Evolutionary conservation across 1,284 basidiomycete species (phyloP), one percentile per base, ranked within the genome.

Genomic region (Xanthoconium separans): DNA sequence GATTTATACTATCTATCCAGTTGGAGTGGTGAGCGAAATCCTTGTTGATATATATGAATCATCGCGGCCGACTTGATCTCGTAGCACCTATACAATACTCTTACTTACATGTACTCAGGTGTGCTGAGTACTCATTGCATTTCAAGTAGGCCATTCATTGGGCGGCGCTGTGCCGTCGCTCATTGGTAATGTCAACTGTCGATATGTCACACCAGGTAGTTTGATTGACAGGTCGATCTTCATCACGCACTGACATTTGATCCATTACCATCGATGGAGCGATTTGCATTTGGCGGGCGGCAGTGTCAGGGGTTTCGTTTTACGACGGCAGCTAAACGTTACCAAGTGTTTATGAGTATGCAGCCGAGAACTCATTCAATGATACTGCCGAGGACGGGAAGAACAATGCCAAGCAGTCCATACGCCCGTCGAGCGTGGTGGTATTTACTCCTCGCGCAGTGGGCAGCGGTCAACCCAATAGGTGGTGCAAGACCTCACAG

Each of bases 141-240:
- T 15, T 18, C n/a, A n/a, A n/a, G 15, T 8, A 37, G 86, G 90
- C 0, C 85, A 86, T 60, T 85, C 84, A 6, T 67, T 95, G n/a
- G n/a, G n/a, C n/a, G n/a, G n/a, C n/a, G n/a, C 87, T 0, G 68
- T 95, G n/a, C 84, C 91, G 0, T 82, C 89, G 1, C 77, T 95
- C 18, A 74, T 95, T 12, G 91, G 18, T 39, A 33, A 48, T 45
- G 11, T 2, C 27, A 34, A 18, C 5, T 13, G 16, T 39, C 30
- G 6, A 24, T 12, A 12, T 15, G 22, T 11, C 11, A 7, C 36
- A 22, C 15, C n/a, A n/a, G 15, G 6, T 22, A 12, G 36, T 4
- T 27, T 20, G 20, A 48, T 54, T 20, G 34, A 29, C n/a, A 8
- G n/a, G 7, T 18, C 15, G 13, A 34, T 34, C 33, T 34, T 33